phyloP scores from a whole-genome alignment of 208 protist species.

The Lotmaria passim region DNA sequence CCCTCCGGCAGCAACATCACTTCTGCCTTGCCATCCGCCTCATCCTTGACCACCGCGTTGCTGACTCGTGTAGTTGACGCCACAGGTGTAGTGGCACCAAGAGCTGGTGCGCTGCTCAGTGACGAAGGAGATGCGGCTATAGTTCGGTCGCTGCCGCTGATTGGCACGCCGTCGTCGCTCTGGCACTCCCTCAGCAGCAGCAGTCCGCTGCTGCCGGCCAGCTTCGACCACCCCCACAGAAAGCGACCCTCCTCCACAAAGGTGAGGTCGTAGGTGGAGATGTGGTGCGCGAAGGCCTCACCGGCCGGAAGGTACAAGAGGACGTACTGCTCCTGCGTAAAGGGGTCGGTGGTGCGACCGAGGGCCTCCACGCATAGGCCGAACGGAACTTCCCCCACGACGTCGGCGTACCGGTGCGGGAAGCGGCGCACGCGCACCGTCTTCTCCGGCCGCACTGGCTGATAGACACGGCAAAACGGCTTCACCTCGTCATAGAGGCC shows the following conservation, averaged over 20 bases:
- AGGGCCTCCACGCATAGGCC: constrained; percentile 56
- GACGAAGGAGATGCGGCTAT: background rate
- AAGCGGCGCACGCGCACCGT: constrained; percentile 65
- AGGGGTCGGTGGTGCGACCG: constrained; percentile 59
- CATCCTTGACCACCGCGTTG: background rate
- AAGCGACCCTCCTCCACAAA: constrained; percentile 41
- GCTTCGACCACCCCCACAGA: constrained; percentile 85
- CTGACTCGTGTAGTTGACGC: background rate
- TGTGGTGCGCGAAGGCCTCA: constrained; percentile 22
- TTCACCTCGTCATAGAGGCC: constrained; percentile 56
- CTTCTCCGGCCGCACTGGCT: constrained; percentile 47
- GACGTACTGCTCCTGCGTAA: constrained; percentile 67
- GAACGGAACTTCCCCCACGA: constrained; percentile 73
- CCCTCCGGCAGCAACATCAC: constrained; percentile 30
- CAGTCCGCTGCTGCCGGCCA: constrained; percentile 52
- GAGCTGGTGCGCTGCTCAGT: background rate
- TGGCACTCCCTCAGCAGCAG: constrained; percentile 47
- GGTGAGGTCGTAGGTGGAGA: constrained; percentile 44
- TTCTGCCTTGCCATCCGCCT: background rate
- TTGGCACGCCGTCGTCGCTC: constrained; percentile 1
- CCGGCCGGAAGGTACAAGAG: constrained; percentile 56
- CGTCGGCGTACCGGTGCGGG: constrained; percentile 69
- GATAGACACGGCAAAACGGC: constrained; percentile 55
- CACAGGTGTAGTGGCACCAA: background rate
- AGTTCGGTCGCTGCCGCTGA: background rate